Base-by-base conservation (phyloP, 805 yeast genomes). In the Saturnispora silvae region DNA sequence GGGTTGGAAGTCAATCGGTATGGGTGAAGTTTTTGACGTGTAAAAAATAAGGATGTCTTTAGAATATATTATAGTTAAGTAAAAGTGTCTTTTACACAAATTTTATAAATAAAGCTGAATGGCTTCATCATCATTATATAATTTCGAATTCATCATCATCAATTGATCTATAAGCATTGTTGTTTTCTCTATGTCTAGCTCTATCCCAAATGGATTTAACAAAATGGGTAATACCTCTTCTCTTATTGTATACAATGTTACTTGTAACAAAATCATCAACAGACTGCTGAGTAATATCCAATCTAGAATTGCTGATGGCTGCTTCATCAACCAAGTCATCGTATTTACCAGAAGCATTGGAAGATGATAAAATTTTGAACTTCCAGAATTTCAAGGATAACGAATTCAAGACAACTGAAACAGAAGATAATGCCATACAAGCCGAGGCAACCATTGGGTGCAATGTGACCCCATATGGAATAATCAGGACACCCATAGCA, bases 361-460 rank as follows among this genome's bases (percentile, higher is more conserved):
- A 29, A 4, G 28, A 22, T 14, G 28, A 37, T 4, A 33, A 13
- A 4, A 31, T 24, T 20, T 35, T 9, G 1, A 42, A 55, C 25
- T 49, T 67, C 86, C 89, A 85, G 33, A 62, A 60, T 52, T 80
- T 81, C 48, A 89, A 63, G 49, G 75, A 54, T 42, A 89, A 63
- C 0, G 96, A 85, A 44, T 82, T 81, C 32, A 79, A 49, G 20
- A 92, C 87, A 17, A 89, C 97, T 48, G 94, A 81, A 2, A 85
- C 77, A 1, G 95, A 83, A 45, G 95, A 83, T 49, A 85, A 67
- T 1, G 95, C 95, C 97, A 92, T 92, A 1, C 96, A 81, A 11
- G 77, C 72, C 29, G 92, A 85, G 1, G 97, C 97, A 52, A 84
- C 72, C 54, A 84, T 77, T 3, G 97, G 98, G 35, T 84, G 83